Percentiles rank a stretch among this genome's conserved stretches.
Conservation (phyloP, 305 asterid genomes). For the Fraxinus xanthoxyloides region DNA sequence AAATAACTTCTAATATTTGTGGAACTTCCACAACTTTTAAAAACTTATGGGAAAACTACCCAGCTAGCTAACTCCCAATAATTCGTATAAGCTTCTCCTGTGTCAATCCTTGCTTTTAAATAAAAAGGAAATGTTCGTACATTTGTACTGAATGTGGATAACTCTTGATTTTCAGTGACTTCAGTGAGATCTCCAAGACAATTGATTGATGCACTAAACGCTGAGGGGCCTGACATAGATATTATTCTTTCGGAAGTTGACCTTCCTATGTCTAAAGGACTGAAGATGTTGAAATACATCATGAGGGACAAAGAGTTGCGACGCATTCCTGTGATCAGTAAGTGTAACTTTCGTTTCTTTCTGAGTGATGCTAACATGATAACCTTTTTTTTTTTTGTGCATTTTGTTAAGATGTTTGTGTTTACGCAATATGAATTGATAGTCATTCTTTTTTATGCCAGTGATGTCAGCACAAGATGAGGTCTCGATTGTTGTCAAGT, state of each 20-base stretch:
- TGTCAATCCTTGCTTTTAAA: conserved; percentile 8
- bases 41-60: neutral
- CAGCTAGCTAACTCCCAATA: neutral
- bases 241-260: conserved; percentile 81
- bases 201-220: conserved; percentile 76
- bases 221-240: conserved; percentile 76
- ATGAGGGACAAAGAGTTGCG: conserved; percentile 67
- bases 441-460: conserved; percentile 1
- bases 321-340: conserved; percentile 84
- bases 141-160: conserved; percentile 1
- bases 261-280: conserved; percentile 77
- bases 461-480: conserved; percentile 67
- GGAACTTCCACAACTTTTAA: neutral
- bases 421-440: neutral
- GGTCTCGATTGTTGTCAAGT: conserved; percentile 81
- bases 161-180: conserved; percentile 50
- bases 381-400: neutral
- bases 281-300: conserved; percentile 69
- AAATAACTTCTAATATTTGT: neutral
- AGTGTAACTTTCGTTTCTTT: conserved; percentile 20
- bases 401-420: neutral
- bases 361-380: neutral
- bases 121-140: conserved; percentile 1
- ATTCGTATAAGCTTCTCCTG: neutral
- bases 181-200: conserved; percentile 77